Percentiles rank a stretch among this genome's conserved stretches.
Conservation (phyloP, 768 basidiomycete genomes). For the Favolaschia claudopus region DNA sequence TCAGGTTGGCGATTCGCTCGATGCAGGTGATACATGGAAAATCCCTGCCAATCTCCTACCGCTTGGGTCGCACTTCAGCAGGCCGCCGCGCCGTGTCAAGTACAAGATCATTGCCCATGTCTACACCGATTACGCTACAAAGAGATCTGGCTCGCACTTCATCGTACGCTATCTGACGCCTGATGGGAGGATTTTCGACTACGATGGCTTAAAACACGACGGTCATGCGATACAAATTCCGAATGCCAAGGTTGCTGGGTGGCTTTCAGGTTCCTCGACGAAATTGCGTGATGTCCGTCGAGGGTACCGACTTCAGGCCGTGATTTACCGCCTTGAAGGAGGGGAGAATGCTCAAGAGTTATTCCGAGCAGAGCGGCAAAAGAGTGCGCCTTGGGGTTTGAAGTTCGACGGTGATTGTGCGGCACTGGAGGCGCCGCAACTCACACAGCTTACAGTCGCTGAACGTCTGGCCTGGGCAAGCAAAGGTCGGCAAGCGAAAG, state of each 20-base stretch:
- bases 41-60: conserved; percentile 9
- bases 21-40: neutral
- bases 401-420: neutral
- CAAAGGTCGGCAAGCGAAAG: neutral
- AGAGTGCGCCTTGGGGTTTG: conserved; percentile 1
- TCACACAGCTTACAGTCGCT: neutral
- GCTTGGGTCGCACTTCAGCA: neutral
- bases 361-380: neutral
- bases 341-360: conserved; percentile 1
- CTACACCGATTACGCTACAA: conserved; percentile 7
- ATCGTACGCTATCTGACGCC: conserved; percentile 16
- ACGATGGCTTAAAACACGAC: conserved; percentile 5
- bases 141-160: conserved; percentile 1
- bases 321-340: conserved; percentile 9
- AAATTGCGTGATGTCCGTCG: neutral
- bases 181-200: conserved; percentile 16
- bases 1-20: conserved; percentile 5
- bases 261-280: neutral
- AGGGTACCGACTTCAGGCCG: neutral
- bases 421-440: neutral
- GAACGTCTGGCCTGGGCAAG: neutral
- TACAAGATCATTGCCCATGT: conserved; percentile 9
- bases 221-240: neutral
- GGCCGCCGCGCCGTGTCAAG: neutral
- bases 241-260: neutral